Base-by-base conservation (phyloP, 176 grass and related monocot species). In the Triticum timopheevii region DNA sequence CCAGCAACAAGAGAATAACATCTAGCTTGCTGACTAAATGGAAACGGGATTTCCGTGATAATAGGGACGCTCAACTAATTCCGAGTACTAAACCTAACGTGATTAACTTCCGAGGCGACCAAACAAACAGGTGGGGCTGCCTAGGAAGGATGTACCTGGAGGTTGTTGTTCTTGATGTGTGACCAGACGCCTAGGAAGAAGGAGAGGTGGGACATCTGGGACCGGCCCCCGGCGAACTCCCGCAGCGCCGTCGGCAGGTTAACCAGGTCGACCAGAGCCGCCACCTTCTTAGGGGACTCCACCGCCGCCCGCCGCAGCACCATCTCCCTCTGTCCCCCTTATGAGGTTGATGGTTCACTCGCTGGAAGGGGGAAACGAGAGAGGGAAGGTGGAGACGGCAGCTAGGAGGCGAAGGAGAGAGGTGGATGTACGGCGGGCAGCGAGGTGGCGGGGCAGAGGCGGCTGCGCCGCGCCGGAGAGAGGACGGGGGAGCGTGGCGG, bases 131-230 rank as follows among this genome's bases (percentile, higher is more conserved):
- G 66, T 7, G 23, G 25, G 12, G 15, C 17, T 4, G 34, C 17
- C 7, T 9, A 42, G 8, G 31, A 44, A 44, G 22, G 31, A 44
- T 16, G 31, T 75, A 98, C 96, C 91, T 94, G 96, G 76, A 98
- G 93, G 33, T 92, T 92, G 84, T 92, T 85, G 56, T 83, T 77
- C 84, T 95, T 98, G 90, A 98, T 94, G 66, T 98, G 82, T 11
- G 96, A 92, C 93, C 96, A 95, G 23, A 98, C 93, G 71, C 69
- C 73, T 59, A 90, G 80, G 88, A 95, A 98, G 87, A 97, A 98
- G 31, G 88, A 78, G 82, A 98, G 84, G 84, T 91, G 96, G 27
- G 90, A 95, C 90, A 98, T 94, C 86, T 95, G 93, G 47, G 96
- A 95, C 27, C 70, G 91, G 9, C 90, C 92, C 6, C 93, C 96